phyloP scores from a whole-genome alignment of 257 asterid species.

The Oldenlandia corymbosa region DNA sequence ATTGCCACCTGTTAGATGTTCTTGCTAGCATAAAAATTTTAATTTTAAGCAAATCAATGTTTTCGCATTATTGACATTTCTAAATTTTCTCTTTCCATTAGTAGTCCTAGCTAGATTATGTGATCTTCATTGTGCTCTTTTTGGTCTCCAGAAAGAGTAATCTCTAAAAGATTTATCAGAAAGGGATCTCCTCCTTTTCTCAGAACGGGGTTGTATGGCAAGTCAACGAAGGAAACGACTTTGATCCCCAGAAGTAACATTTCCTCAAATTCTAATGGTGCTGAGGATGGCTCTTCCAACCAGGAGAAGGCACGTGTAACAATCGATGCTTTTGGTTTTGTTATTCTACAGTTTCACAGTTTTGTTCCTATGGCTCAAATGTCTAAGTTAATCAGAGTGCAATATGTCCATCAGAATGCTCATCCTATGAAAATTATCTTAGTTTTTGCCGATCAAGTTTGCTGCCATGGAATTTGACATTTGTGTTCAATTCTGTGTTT shows the following conservation, averaged over 20 bases:
- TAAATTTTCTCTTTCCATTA: neutral
- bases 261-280: slow-evolving; percentile 34
- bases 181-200: slow-evolving; percentile 27
- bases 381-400: neutral
- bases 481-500: neutral
- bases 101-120: neutral
- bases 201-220: slow-evolving; percentile 26
- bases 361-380: neutral
- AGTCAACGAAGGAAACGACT: slow-evolving; percentile 28
- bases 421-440: neutral
- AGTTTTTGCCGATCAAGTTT: neutral
- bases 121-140: neutral
- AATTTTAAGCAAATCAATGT: neutral
- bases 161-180: slow-evolving; percentile 18
- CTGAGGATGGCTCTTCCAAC: slow-evolving; percentile 43
- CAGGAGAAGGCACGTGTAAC: slow-evolving; percentile 39
- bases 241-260: slow-evolving; percentile 50
- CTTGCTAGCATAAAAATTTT: neutral
- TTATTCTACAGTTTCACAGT: neutral
- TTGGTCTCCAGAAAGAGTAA: slow-evolving; percentile 37
- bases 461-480: neutral
- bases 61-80: neutral
- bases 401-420: neutral
- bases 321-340: neutral
- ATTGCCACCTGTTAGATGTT: slow-evolving; percentile 1